These are phyloP conservation scores for Saccharomycopsis fibuligera DNA, from an alignment of 805 yeast genomes.

Conservation along the genomic window DNA sequence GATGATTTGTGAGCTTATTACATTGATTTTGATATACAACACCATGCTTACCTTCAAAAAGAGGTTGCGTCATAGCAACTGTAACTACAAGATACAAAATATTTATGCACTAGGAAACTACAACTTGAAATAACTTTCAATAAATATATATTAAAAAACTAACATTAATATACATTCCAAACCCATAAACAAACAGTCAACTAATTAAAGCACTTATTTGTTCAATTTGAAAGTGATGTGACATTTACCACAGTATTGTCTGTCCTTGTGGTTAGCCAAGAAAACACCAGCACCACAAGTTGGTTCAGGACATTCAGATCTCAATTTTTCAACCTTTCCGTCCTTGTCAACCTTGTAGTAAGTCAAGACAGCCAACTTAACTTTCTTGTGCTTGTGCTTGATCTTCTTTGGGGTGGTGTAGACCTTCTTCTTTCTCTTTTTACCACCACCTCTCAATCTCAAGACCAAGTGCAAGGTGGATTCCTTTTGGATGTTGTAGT, in stretches of 20 bases:
- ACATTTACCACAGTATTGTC: conserved; percentile 99
- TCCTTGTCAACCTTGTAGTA: conserved; percentile 99
- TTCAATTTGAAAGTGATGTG: conserved; percentile 79
- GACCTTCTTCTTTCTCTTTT: conserved; percentile 99
- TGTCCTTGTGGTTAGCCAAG: conserved; percentile 98
- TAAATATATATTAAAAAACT: neutral
- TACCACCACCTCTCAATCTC: conserved; percentile 99
- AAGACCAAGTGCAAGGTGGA: conserved; percentile 93
- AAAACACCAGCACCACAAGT: conserved; percentile 98
- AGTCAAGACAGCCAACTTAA: conserved; percentile 97
- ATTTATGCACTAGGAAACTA: too few relatives aligned
- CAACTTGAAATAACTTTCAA: neutral
- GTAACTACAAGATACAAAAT: too few relatives aligned
- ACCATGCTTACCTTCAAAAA: too few relatives aligned
- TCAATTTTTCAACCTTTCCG: conserved; percentile 96
- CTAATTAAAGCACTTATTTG: conserved; percentile 20
- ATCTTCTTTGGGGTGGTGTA: conserved; percentile 99
- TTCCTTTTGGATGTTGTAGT: conserved; percentile 98
- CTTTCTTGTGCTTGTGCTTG: conserved; percentile 99
- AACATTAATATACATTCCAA: neutral
- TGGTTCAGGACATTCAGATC: conserved; percentile 92
- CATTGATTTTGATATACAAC: too few relatives aligned
- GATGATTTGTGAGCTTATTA: too few relatives aligned
- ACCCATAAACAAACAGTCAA: neutral
- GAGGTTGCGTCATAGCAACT: too few relatives aligned